Evolutionary conservation across 331 rosid genomes (phyloP), one percentile per base, ranked within the genome.

Genomic region (Malus hybrid): DNA sequence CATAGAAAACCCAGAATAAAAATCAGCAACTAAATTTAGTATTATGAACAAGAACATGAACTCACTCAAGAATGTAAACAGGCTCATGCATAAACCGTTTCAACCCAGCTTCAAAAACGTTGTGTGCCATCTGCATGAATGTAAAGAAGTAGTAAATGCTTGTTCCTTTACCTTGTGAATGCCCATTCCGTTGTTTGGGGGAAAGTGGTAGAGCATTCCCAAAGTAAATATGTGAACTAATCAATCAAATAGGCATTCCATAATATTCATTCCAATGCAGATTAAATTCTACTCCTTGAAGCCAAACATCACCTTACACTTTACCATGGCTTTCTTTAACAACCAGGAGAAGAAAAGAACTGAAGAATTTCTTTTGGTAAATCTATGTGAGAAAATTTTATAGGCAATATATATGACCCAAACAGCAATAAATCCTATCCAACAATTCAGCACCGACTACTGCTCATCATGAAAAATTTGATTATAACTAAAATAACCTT

Each of bases 51-150:
- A 77, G 67, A 44, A 77, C 88, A 70, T 69, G 67, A 81, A 92
- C 99, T 84, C 86, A 94, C 99, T 94, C 90, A 36, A 94, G 97
- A 87, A 94, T 94, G 90, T 92, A 94, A 57, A 88, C 84, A 79
- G 97, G 90, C 79, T 91, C 98, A 7, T 90, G 91, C 97, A 94
- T 94, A 57, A 94, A 94, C 64, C 86, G 89, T 71, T 92, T 94
- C 80, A 94, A 71, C 77, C 99, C 97, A 29, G 91, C 96, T 86
- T 94, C 99, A 80, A 90, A 94, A 83, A 94, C 86, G 81, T 91
- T 94, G 80, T 92, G 95, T 46, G 99, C 97, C 88, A 94, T 86
- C 99, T 94, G 93, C 96, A 85, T 24, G 70, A 39, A 36, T 54
- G 12, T 20, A 56, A 20, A 4, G 24, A 32, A 65, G 18, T 29